A percentile compares a stretch with the other conserved stretches of the same genome.
Conservation (phyloP, 768 basidiomycete species). For the Gautieria morchelliformis region DNA sequence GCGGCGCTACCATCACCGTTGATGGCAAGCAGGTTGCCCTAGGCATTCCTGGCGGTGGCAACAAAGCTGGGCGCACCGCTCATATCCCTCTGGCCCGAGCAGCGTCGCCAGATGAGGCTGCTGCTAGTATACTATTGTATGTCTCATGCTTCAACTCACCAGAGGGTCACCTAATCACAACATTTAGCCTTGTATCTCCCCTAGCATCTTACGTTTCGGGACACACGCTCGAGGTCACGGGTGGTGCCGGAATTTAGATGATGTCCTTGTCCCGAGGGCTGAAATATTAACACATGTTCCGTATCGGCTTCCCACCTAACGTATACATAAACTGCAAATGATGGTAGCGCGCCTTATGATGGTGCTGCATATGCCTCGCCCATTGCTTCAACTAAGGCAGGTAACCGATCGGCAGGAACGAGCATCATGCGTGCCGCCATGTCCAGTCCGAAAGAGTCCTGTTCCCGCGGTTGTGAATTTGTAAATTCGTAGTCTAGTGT, state of each 20-base stretch:
- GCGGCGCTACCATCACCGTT: conserved; percentile 65
- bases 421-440: conserved; percentile 50
- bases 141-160: conserved; percentile 19
- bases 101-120: conserved; percentile 68
- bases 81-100: conserved; percentile 60
- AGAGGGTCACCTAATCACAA: background rate
- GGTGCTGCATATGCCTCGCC: background rate
- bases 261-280: background rate
- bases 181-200: conserved; percentile 58
- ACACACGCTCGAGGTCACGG: conserved; percentile 78
- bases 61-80: conserved; percentile 21
- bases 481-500: conserved; percentile 47
- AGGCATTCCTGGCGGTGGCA: conserved; percentile 54
- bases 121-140: conserved; percentile 66
- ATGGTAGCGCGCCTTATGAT: background rate
- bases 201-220: conserved; percentile 74
- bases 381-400: conserved; percentile 26
- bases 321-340: background rate
- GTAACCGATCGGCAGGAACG: conserved; percentile 36
- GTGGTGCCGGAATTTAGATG: conserved; percentile 61
- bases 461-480: conserved; percentile 42
- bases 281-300: background rate
- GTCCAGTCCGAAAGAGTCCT: conserved; percentile 66
- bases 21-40: conserved; percentile 78
- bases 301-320: background rate